Conservation (phyloP, 2,329 filamentous ascomycete genomes). For the Penicillium brasilianum region DNA sequence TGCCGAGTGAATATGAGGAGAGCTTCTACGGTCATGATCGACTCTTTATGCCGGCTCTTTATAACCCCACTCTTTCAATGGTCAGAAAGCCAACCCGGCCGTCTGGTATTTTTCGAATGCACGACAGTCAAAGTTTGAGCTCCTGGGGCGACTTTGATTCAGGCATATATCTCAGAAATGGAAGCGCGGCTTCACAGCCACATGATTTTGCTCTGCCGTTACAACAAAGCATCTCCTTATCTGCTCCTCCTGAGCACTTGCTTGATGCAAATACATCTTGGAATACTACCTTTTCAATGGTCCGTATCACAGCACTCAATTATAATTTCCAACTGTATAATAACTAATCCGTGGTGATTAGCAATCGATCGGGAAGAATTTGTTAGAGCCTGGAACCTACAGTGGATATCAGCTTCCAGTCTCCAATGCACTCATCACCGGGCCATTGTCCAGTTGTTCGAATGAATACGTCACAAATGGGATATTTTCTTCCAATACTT, state of each 20-base stretch:
- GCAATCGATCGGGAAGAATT: not conserved
- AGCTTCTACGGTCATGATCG: not conserved
- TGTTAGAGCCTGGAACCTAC: not conserved
- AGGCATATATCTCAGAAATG: not conserved
- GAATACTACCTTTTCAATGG: not conserved
- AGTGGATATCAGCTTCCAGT: not conserved
- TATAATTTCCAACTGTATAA: not conserved
- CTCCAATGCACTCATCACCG: not conserved
- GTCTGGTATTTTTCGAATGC: not conserved
- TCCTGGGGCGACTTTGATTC: not conserved
- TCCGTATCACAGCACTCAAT: not conserved
- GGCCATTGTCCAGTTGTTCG: not conserved
- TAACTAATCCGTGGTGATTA: not conserved
- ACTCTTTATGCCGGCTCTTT: slow-evolving; percentile 20
- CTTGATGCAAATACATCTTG: not conserved
- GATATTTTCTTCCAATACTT: not conserved
- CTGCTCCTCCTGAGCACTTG: not conserved
- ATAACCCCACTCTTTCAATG: slow-evolving; percentile 16
- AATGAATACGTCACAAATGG: not conserved
- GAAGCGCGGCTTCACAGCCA: not conserved
- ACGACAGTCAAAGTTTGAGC: not conserved
- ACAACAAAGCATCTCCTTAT: not conserved
- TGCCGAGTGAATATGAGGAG: slow-evolving; percentile 8
- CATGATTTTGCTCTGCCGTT: slow-evolving; percentile 1
- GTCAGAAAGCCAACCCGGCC: slow-evolving; percentile 15